Evolutionary conservation across 2,329 filamentous ascomycete genomes (phyloP).

Genomic region (Kalmusia sp.): DNA sequence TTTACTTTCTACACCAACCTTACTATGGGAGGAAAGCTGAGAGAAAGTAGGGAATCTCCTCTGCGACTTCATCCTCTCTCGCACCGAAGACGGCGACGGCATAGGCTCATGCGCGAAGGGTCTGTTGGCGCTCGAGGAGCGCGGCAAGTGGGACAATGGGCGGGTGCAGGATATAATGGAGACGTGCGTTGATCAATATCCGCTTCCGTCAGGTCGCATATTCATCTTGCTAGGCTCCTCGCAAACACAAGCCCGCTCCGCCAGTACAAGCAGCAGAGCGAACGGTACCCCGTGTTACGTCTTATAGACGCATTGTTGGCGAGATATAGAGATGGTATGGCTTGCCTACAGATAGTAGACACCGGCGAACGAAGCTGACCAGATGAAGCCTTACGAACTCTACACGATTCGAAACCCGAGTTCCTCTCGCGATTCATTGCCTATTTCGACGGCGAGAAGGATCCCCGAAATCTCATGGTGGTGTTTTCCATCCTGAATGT

Average conservation of each 20-base stretch:
- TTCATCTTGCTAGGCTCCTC: constrained; percentile 28
- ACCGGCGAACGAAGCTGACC: constrained; percentile 14
- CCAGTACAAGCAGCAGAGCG: constrained; percentile 67
- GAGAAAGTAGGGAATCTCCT: constrained; percentile 59
- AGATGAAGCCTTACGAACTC: constrained; percentile 46
- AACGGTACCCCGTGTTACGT: constrained; percentile 67
- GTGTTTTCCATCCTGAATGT: constrained; percentile 72
- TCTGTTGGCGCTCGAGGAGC: constrained; percentile 64
- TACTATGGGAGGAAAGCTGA: constrained; percentile 54
- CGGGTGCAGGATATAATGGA: constrained; percentile 61
- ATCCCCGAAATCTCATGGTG: constrained; percentile 73
- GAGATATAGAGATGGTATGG: constrained; percentile 64
- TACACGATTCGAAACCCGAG: constrained; percentile 59
- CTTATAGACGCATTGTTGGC: constrained; percentile 68
- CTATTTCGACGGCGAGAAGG: constrained; percentile 72
- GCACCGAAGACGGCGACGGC: constrained; percentile 62
- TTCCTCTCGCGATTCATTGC: constrained; percentile 68
- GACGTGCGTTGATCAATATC: constrained; percentile 49
- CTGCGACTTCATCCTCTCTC: constrained; percentile 69
- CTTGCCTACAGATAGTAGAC: not conserved
- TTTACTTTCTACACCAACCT: not conserved
- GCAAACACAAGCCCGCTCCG: constrained; percentile 64
- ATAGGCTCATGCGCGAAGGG: constrained; percentile 66
- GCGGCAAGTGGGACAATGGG: constrained; percentile 66
- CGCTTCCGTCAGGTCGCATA: not conserved